Conservation (phyloP, 2,329 filamentous ascomycete genomes). For the Stagonosporopsis cucurbitacearum region DNA sequence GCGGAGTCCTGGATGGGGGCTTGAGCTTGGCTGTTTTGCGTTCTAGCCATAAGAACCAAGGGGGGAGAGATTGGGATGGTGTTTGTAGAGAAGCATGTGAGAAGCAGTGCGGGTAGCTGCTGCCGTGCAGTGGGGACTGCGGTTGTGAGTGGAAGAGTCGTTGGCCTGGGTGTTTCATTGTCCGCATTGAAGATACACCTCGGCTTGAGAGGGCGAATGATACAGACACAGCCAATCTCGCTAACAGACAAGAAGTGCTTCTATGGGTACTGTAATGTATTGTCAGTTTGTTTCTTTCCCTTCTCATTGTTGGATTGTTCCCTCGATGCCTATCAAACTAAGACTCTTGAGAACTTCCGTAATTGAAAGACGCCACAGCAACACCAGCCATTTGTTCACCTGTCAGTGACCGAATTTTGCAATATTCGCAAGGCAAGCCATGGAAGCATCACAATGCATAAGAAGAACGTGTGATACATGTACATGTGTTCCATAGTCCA, state of each 20-base stretch:
- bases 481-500: too few species aligned
- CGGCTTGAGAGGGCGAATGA: neutral
- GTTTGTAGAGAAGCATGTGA: neutral
- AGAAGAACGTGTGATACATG: too few species aligned
- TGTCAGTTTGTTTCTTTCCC: neutral
- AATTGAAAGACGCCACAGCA: too few species aligned
- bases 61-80: neutral
- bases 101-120: neutral
- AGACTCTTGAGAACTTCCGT: too few species aligned
- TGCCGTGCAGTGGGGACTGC: neutral
- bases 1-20: neutral
- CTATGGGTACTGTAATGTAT: neutral
- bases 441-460: too few species aligned
- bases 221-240: neutral
- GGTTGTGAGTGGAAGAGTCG: neutral
- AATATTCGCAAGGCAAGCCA: too few species aligned
- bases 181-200: neutral
- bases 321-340: too few species aligned
- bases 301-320: neutral
- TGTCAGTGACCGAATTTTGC: too few species aligned
- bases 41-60: neutral
- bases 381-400: too few species aligned
- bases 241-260: neutral
- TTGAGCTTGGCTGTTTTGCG: neutral
- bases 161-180: neutral